Evolutionary conservation across 345 rosid genomes (phyloP).

Genomic region (Brassica rapa): DNA sequence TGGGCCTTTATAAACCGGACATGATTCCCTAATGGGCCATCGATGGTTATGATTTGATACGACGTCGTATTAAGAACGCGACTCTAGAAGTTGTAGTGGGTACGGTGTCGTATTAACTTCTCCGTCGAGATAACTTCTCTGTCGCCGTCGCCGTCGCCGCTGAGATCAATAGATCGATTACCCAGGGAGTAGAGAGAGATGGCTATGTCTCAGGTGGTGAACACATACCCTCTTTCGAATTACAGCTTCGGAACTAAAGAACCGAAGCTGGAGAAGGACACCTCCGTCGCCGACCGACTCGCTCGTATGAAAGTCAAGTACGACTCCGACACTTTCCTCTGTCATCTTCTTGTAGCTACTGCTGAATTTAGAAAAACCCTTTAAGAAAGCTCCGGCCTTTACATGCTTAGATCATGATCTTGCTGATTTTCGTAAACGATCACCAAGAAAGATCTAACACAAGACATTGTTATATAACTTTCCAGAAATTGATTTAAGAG

Average conservation of each 20-base stretch:
- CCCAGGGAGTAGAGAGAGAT: too few species aligned
- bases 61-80: neutral
- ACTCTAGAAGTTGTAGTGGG: constrained; percentile 11
- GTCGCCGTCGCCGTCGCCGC: constrained; percentile 20
- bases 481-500: constrained; percentile 14
- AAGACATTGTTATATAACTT: neutral
- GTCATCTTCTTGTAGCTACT: neutral
- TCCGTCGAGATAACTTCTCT: constrained; percentile 20
- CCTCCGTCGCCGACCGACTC: constrained; percentile 94
- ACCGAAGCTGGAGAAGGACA: constrained; percentile 94
- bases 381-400: constrained; percentile 34
- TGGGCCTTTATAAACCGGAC: neutral
- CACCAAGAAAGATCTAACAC: neutral
- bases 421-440: neutral
- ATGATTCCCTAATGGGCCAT: neutral
- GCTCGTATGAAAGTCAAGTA: constrained; percentile 99
- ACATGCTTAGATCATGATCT: constrained; percentile 20
- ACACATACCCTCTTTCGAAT: constrained; percentile 87
- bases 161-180: constrained; percentile 1
- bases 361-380: constrained; percentile 35
- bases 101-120: neutral
- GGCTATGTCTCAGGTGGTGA: constrained; percentile 81
- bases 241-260: constrained; percentile 96
- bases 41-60: neutral
- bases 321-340: constrained; percentile 1